phyloP scores from a whole-genome alignment of 208 protist species.

The Leishmania arabica region DNA sequence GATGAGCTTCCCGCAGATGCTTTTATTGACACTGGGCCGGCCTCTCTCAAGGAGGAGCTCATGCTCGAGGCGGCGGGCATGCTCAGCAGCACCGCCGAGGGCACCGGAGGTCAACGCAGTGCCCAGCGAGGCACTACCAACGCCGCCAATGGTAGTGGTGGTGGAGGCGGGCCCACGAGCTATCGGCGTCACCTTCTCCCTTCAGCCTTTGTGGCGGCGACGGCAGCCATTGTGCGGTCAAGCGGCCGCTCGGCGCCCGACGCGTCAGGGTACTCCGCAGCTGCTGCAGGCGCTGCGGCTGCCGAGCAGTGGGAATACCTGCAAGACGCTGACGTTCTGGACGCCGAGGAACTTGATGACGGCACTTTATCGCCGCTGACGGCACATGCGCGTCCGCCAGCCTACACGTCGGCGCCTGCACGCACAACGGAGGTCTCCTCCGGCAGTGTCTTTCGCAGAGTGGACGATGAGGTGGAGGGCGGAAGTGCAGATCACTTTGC shows the following conservation, averaged over 20 bases:
- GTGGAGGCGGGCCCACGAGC: neutral
- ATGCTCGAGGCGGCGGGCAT: slow-evolving; percentile 38
- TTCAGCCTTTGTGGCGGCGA: neutral
- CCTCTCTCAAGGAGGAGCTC: slow-evolving; percentile 51
- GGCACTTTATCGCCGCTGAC: neutral
- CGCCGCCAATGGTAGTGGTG: neutral
- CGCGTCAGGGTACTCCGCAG: neutral
- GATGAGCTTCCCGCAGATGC: slow-evolving; percentile 59
- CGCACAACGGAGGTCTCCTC: neutral
- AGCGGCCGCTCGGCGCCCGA: neutral
- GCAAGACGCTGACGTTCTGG: slow-evolving; percentile 14
- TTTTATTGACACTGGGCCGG: slow-evolving; percentile 58
- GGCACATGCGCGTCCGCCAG: slow-evolving; percentile 3
- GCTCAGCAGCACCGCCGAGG: neutral
- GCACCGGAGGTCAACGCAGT: neutral
- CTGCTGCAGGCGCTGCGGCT: neutral
- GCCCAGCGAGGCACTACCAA: neutral
- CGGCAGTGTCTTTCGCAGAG: slow-evolving; percentile 6
- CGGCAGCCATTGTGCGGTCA: neutral
- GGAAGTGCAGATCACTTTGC: neutral
- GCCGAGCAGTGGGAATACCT: neutral
- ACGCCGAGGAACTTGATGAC: slow-evolving; percentile 16
- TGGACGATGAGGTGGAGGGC: slow-evolving; percentile 17
- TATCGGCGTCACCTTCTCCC: slow-evolving; percentile 25
- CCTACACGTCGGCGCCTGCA: neutral